Base-by-base conservation (phyloP, 129 eudicot genomes). In the Flaveria linearis region DNA sequence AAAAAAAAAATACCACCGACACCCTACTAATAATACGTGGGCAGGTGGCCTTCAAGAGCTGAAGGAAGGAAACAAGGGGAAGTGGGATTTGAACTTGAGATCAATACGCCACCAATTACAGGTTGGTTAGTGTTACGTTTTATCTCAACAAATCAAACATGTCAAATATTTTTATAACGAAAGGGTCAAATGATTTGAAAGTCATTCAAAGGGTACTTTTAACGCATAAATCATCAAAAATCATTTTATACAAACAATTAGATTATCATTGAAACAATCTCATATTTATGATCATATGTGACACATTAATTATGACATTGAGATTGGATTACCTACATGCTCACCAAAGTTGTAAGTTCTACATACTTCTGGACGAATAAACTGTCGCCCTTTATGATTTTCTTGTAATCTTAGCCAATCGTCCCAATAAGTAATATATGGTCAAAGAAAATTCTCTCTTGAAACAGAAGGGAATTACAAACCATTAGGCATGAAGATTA, bases 311-410 rank as follows among this genome's bases (percentile, higher is more conserved):
- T 42, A 36, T 36, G 49, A 15, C 47, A 49, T 43, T 50, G 63
- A 61, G 42, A 72, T 16, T 9, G 81, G 41, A 76, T 73, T 73
- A 78, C 96, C 45, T 89, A 94, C 98, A 86, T 94, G 98, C 86
- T 94, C 98, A 51, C 98, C 98, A 65, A 94, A 94, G 81, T 94
- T 94, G 79, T 94, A 94, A 17, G 98, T 94, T 71, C 98, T 84
- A 89, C 97, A 94, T 45, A 94, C 90, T 91, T 94, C 98, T 68
- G 98, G 98, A 46, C 98, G 93, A 68, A 94, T 87, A 75, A 91
- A 87, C 30, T 91, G 98, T 17, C 98, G 82, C 71, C 97, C 98
- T 77, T 55, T 73, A 81, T 87, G 98, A 82, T 94, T 94, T 72
- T 91, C 97, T 80, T 89, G 84, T 69, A 94, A 81, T 73, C 98